phyloP scores from a whole-genome alignment of 2,329 filamentous ascomycete genomes.

The Thielaviopsis musarum region DNA sequence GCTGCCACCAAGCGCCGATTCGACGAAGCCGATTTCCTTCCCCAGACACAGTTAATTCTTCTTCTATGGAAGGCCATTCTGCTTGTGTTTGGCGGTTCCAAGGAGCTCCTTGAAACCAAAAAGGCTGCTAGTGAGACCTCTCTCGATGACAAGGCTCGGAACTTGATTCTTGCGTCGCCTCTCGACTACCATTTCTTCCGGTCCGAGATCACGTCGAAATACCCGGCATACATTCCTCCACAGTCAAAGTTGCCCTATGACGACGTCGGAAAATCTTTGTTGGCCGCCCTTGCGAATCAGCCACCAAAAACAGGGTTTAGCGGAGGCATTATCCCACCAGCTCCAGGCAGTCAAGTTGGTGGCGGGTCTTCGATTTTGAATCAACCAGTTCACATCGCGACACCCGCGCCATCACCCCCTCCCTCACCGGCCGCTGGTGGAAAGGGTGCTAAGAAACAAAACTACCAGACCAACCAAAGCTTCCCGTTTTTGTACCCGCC shows the following conservation, averaged over 20 bases:
- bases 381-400: constrained; percentile 96
- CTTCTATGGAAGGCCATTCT: constrained; percentile 86
- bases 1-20: constrained; percentile 52
- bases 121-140: constrained; percentile 46
- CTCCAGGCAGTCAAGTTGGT: constrained; percentile 35
- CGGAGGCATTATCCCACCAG: constrained; percentile 43
- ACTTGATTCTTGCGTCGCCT: constrained; percentile 81
- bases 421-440: constrained; percentile 75
- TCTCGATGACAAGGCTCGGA: constrained; percentile 45
- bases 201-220: constrained; percentile 94
- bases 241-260: constrained; percentile 70
- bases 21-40: constrained; percentile 48
- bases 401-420: constrained; percentile 85
- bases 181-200: constrained; percentile 93
- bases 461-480: constrained; percentile 97
- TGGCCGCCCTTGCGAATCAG: constrained; percentile 70
- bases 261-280: constrained; percentile 74
- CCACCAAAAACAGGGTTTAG: constrained; percentile 42
- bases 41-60: constrained; percentile 56
- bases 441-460: constrained; percentile 95
- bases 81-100: constrained; percentile 65
- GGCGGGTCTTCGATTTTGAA: constrained; percentile 65
- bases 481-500: constrained; percentile 97
- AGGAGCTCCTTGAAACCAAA: constrained; percentile 60
- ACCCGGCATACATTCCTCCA: constrained; percentile 88